phyloP scores from a whole-genome alignment of 768 basidiomycete species.

The Mycena olivaceomarginata region DNA sequence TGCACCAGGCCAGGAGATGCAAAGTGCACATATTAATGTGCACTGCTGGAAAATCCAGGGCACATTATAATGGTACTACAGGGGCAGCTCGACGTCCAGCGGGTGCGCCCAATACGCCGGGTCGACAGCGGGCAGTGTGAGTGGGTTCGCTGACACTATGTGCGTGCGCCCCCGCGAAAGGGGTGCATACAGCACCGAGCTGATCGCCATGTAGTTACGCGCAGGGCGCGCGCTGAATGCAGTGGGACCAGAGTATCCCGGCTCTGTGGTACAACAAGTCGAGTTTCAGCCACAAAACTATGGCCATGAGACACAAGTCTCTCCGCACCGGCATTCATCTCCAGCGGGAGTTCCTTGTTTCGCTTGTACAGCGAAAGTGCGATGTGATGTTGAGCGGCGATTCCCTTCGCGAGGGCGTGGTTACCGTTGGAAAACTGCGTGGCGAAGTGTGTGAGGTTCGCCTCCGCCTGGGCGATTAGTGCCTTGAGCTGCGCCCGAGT shows the following conservation, averaged over 20 bases:
- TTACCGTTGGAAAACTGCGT: constrained; percentile 56
- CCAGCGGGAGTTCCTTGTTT: constrained; percentile 50
- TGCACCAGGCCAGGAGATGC: too few species aligned
- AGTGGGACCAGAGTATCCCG: constrained; percentile 57
- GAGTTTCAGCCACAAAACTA: constrained; percentile 7
- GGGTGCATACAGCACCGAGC: constrained; percentile 57
- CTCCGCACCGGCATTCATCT: constrained; percentile 53
- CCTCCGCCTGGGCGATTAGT: constrained; percentile 47
- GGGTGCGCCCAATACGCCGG: constrained; percentile 65
- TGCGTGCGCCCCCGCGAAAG: constrained; percentile 68
- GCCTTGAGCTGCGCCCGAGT: constrained; percentile 35
- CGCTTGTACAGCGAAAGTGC: constrained; percentile 49
- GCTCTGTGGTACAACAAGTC: constrained; percentile 45
- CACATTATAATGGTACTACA: too few species aligned
- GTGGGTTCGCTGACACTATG: constrained; percentile 64
- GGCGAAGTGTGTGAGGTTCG: constrained; percentile 49
- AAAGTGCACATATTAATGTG: too few species aligned
- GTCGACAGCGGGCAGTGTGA: constrained; percentile 66
- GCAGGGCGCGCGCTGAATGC: constrained; percentile 46
- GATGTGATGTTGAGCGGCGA: constrained; percentile 53
- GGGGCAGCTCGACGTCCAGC: constrained; percentile 52
- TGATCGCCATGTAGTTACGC: constrained; percentile 56
- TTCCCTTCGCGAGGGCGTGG: constrained; percentile 51
- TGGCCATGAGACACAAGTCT: too few species aligned
- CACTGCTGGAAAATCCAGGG: too few species aligned